These are phyloP conservation scores for Plasmodium knowlesi DNA, from an alignment of 169 alveolate species.

Conservation along the genomic window DNA sequence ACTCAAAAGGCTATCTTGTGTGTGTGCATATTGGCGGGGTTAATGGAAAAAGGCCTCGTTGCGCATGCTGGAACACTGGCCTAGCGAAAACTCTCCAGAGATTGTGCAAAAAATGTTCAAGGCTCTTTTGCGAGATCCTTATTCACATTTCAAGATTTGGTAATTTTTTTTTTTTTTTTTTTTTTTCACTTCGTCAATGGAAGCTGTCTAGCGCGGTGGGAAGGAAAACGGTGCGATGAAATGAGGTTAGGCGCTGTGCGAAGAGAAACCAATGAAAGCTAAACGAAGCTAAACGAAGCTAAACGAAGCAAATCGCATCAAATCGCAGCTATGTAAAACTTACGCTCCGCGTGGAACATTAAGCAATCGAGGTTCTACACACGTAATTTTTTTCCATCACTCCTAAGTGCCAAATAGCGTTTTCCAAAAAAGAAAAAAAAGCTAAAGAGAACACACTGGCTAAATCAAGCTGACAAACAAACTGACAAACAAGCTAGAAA, in stretches of 20 bases:
- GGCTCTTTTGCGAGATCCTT: background rate
- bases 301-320: background rate
- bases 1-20: background rate
- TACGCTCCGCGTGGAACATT: background rate
- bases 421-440: background rate
- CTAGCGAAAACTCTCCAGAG: background rate
- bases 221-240: no score
- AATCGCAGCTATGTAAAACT: background rate
- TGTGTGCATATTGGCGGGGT: background rate
- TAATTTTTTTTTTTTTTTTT: background rate
- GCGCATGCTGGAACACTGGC: background rate
- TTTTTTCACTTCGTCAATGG: background rate
- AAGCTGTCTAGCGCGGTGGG: background rate
- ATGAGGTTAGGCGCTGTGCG: background rate
- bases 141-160: background rate
- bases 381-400: background rate
- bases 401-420: background rate
- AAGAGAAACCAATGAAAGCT: background rate
- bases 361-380: background rate
- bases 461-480: background rate
- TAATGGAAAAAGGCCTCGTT: background rate
- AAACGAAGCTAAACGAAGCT: background rate
- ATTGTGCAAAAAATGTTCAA: background rate
- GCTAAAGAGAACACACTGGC: background rate
- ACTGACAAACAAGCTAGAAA: background rate